Base-by-base conservation (phyloP, 768 basidiomycete genomes). In the Exsudoporus frostii region DNA sequence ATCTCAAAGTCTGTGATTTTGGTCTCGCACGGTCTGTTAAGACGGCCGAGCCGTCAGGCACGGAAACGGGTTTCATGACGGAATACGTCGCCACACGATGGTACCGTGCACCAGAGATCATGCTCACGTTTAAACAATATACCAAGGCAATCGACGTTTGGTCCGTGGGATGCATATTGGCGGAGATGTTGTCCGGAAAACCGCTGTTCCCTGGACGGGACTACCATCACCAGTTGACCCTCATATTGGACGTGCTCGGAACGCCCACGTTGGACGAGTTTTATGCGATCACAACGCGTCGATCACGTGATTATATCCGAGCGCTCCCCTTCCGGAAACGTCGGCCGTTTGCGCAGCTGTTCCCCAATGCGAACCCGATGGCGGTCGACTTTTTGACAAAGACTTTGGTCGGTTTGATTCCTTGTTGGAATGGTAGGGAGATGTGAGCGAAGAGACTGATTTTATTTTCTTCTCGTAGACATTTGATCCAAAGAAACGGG, bases 81-180 rank as follows among this genome's bases (percentile, higher is more conserved):
- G 91, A 93, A 84, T 96, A 95, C 65, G 97, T 99, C 45, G 96
- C 97, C 2, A 98, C 97, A 24, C 79, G 97, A 61, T 99, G 97
- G 97, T 99, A 98, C 67, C 85, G 97, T 34, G 97, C 97, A 0
- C 97, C 97, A 0, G 97, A 99, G 70, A 95, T 99, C 74, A 99
- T 99, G 97, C 79, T 99, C 47, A 97, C 94, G 10, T 98, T 98
- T 79, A 96, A 97, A 69, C 90, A 97, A 69, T 99, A 99, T 74
- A 96, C 95, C 47, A 94, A 94, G 75, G 89, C 90, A n/a, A 90
- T 92, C 57, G 90, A 92, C 61, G 80, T 92, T 19, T 92, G 90
- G 90, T 89, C 88, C 10, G 87, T 91, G 30, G 90, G 90, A 22
- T 92, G 90, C 62, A 90, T 92, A 63, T 78, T 93, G 24, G 93